Conservation (phyloP, 2,329 filamentous ascomycete species). For the Fusarium multiceps region DNA sequence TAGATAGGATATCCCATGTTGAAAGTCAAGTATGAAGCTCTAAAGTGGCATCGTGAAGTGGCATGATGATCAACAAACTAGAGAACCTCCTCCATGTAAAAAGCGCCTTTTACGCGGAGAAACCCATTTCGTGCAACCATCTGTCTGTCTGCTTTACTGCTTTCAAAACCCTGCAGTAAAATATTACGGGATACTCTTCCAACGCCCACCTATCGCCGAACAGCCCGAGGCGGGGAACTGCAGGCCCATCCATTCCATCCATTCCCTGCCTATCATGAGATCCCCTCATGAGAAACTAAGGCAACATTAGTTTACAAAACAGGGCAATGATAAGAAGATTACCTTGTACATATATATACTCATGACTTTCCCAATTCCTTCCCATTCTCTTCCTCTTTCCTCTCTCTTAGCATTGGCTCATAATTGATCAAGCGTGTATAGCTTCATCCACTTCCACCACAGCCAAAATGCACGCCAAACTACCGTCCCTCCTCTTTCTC, state of each 20-base stretch:
- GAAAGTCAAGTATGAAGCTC: not conserved
- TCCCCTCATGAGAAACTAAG: not conserved
- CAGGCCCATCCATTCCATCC: not conserved
- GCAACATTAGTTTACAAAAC: not conserved
- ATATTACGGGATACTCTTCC: not conserved
- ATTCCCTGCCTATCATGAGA: not conserved
- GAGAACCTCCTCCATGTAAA: not conserved
- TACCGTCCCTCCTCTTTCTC: conserved; percentile 51
- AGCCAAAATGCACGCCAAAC: conserved; percentile 54
- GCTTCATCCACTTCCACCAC: conserved; percentile 9
- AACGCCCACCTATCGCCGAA: conserved; percentile 32
- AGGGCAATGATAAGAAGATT: not conserved
- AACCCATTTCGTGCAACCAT: conserved; percentile 1
- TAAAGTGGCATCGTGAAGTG: not conserved
- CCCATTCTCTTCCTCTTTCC: not conserved
- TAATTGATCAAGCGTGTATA: conserved; percentile 14
- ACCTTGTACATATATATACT: conserved; percentile 1
- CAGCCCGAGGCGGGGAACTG: conserved; percentile 10
- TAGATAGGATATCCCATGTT: not conserved
- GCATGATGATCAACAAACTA: not conserved
- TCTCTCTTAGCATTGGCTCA: not conserved
- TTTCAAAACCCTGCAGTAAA: conserved; percentile 18
- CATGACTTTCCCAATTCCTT: not conserved
- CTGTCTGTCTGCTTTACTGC: not conserved
- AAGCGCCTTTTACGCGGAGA: not conserved